Evolutionary conservation across 2,329 filamentous ascomycete species (phyloP), one percentile per base, ranked within the genome.

Genomic region (Coleophoma eucalyptorum): DNA sequence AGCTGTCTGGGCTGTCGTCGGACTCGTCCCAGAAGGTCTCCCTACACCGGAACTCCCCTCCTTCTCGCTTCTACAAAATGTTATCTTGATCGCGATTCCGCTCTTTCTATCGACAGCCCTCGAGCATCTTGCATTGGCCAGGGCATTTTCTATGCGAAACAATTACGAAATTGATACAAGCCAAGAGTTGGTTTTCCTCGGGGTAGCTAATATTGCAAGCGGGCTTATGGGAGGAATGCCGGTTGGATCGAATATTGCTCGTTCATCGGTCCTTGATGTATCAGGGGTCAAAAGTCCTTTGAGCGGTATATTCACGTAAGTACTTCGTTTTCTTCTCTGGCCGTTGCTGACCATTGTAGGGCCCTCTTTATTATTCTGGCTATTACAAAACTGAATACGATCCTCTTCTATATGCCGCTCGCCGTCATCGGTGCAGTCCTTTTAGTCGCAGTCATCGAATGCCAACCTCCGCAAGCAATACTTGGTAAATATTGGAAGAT

Each of bases 381-480:
- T 10, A 33, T 44, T 16, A 31, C 11, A n/a, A 7, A 31, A 31
- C 16, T 44, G 20, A 44, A 21, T n/a, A 44, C 42, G 0, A 77
- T 80, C 0, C 71, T 86, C 0, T 86, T 80, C 67, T 86, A 82
- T 81, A 82, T 86, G 16, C 83, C 83, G 1, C 84, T 84, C 56
- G 74, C 82, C 0, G 83, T 80, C 0, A 71, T 86, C 1, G 77
- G 82, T 0, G 83, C 82, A 4, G 84, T 86, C 53, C 84, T 86
- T 55, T 4, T 51, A 42, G 38, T 51, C 20, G 40, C 32, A 20
- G 51, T 57, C 19, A 34, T 56, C 26, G 50, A 52, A 19, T 46
- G 52, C 20, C 47, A 49, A 45, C 57, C 57, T 10, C 53, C 57
- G 5, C 45, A 49, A 38, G 45, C 49, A n/a, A 43, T 50, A 13